phyloP scores from a whole-genome alignment of 2,329 filamentous ascomycete genomes.

The Phoma herbarum region DNA sequence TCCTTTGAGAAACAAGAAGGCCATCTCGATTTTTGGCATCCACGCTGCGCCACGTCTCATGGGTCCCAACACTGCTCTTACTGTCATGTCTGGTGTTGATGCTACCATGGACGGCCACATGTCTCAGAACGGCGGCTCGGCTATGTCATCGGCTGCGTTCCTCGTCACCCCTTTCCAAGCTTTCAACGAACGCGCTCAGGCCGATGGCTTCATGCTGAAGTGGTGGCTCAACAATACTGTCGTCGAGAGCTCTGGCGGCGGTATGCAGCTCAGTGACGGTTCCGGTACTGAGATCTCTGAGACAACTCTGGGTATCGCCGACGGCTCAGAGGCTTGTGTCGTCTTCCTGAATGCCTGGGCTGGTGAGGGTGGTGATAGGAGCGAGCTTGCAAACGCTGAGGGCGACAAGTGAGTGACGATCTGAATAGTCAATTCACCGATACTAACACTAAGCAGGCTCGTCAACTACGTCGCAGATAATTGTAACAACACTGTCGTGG shows the following conservation, averaged over 20 bases:
- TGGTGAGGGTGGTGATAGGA: constrained; percentile 22
- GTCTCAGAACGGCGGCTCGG: constrained; percentile 18
- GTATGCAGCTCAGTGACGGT: constrained; percentile 15
- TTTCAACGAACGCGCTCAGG: constrained; percentile 19
- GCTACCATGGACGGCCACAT: constrained; percentile 24
- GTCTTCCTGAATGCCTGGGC: constrained; percentile 32
- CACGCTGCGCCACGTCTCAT: constrained; percentile 17
- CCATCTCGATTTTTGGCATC: constrained; percentile 16
- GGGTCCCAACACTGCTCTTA: constrained; percentile 23
- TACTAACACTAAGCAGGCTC: no score
- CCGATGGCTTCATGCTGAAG: constrained; percentile 23
- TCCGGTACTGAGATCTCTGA: constrained; percentile 19
- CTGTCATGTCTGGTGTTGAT: constrained; percentile 18
- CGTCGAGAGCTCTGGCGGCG: constrained; percentile 11
- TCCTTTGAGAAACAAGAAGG: constrained; percentile 52
- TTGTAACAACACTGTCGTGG: constrained; percentile 60
- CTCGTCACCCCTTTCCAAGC: constrained; percentile 20
- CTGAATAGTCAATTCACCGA: no score
- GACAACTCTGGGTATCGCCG: constrained; percentile 18
- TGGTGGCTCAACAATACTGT: constrained; percentile 26
- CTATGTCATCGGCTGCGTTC: constrained; percentile 20
- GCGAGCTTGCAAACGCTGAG: constrained; percentile 16
- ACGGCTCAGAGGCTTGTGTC: constrained; percentile 26
- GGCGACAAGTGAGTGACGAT: no score
- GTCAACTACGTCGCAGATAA: constrained; percentile 54